These are phyloP conservation scores for Coemansia guatemalensis DNA, from an alignment of 192 early-diverging fungal species.

Conservation along the genomic window DNA sequence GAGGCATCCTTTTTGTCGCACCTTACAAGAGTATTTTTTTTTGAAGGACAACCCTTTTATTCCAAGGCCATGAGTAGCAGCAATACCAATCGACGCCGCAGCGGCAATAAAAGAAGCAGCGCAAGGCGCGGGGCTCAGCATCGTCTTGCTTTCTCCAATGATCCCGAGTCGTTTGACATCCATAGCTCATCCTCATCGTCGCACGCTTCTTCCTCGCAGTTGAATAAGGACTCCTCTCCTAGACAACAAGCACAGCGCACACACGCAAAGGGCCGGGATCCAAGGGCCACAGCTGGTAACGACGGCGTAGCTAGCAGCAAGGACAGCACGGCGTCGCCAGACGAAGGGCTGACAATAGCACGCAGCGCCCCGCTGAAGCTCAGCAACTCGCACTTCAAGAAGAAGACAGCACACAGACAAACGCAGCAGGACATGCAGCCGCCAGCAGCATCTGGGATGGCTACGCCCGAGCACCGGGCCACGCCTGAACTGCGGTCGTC, in stretches of 20 bases:
- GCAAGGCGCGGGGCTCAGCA: constrained; percentile 16
- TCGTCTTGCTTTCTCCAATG: constrained; percentile 35
- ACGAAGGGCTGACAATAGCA: constrained; percentile 45
- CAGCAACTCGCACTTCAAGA: constrained; percentile 7
- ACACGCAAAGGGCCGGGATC: background rate
- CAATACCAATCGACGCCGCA: constrained; percentile 10
- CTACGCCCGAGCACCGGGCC: constrained; percentile 24
- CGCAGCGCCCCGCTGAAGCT: constrained; percentile 44
- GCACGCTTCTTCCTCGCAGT: constrained; percentile 1
- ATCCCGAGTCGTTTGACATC: constrained; percentile 46
- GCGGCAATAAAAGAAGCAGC: constrained; percentile 39
- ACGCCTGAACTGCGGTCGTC: constrained; percentile 29
- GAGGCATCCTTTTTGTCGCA: background rate
- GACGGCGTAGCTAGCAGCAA: background rate
- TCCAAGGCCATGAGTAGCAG: constrained; percentile 6
- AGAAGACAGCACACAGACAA: constrained; percentile 4
- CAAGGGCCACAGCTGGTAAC: background rate
- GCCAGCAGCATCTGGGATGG: constrained; percentile 33
- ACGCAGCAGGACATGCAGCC: constrained; percentile 50
- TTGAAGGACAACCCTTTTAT: background rate
- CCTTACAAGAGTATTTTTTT: background rate
- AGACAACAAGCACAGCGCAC: background rate
- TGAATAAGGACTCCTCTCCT: background rate
- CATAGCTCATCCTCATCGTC: constrained; percentile 25
- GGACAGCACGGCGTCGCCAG: constrained; percentile 20